Evolutionary conservation across 108 stramenopile genomes (phyloP).

Genomic region (Cyclotella atomus): DNA sequence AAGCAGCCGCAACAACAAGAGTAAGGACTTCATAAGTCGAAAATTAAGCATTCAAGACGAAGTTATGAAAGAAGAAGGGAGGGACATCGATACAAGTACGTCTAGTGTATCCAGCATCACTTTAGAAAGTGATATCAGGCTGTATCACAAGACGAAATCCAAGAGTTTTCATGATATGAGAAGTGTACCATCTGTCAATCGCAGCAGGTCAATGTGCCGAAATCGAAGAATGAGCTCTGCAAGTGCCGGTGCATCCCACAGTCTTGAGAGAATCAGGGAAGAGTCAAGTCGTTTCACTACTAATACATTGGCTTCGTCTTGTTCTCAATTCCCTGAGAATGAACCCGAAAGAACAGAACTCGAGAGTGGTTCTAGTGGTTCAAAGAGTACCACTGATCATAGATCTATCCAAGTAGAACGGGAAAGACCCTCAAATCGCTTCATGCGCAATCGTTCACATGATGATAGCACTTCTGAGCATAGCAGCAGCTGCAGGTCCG

Average conservation of each 20-base stretch:
- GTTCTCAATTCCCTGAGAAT: neutral
- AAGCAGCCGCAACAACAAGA: neutral
- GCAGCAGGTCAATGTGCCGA: neutral
- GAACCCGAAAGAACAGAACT: neutral
- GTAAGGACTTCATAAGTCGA: neutral
- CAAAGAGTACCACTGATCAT: neutral
- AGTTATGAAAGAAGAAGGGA: neutral
- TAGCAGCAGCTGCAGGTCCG: neutral
- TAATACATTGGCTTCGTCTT: neutral
- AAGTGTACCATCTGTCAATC: neutral
- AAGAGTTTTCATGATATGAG: neutral
- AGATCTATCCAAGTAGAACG: neutral
- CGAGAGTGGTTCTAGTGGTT: neutral
- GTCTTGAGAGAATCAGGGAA: neutral
- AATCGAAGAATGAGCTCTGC: neutral
- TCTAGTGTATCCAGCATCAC: conserved; percentile 5
- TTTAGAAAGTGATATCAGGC: neutral
- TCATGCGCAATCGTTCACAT: neutral
- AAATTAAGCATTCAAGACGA: neutral
- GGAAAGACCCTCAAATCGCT: neutral
- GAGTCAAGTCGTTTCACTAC: neutral
- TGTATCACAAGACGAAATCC: neutral
- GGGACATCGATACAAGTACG: neutral
- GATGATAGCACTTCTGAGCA: neutral
- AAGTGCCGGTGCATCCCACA: neutral